phyloP scores from a whole-genome alignment of 2,329 filamentous ascomycete genomes.

The Xylaria hypoxylon region DNA sequence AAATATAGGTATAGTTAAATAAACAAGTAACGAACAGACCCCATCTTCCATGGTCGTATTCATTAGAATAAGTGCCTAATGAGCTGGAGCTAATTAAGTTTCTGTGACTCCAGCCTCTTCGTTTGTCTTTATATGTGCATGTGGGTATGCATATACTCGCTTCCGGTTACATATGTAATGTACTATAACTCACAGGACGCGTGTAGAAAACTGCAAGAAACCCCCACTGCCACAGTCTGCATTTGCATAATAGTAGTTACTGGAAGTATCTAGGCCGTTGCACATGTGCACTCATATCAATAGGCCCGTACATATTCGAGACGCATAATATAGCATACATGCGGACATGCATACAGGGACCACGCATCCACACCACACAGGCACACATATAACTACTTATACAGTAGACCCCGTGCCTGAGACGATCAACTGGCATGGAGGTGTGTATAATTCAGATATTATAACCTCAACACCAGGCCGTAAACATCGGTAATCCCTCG shows the following conservation, averaged over 20 bases:
- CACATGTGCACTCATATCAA: background rate
- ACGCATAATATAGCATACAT: background rate
- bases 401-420: background rate
- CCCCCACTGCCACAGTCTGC: background rate
- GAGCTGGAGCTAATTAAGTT: conserved; percentile 8
- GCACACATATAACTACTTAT: background rate
- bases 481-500: conserved; percentile 15
- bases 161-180: background rate
- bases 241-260: background rate
- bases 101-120: background rate
- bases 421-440: conserved; percentile 4
- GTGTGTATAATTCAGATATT: conserved; percentile 24
- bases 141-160: background rate
- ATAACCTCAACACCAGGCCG: conserved; percentile 15
- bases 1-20: background rate
- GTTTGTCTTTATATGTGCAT: background rate
- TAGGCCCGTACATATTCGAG: background rate
- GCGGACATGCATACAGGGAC: background rate
- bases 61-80: conserved; percentile 3
- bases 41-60: background rate
- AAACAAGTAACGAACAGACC: background rate
- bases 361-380: background rate
- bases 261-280: background rate
- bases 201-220: background rate
- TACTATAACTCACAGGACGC: background rate